Base-by-base conservation (phyloP, 768 basidiomycete species). In the Phlegmacium glaucopus region DNA sequence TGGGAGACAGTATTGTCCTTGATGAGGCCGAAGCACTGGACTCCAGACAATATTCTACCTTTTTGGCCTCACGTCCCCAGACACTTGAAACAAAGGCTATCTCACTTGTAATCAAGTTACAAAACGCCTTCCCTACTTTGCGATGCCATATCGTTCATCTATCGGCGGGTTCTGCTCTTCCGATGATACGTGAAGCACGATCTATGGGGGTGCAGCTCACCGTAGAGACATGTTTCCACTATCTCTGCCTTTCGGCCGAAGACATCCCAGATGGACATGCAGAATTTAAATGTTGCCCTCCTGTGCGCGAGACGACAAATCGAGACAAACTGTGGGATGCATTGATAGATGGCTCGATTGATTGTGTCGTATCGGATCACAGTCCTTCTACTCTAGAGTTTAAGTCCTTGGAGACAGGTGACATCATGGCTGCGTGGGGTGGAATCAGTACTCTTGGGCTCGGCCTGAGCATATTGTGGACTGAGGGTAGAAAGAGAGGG, bases 211-310 rank as follows among this genome's bases (percentile, higher is more conserved):
- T 82, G 28, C 83, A 84, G 8, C 70, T 99, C 43, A 92, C 93
- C 0, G 90, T 93, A 42, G 95, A 99, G 73, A 99, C 95, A 1
- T 97, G 94, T 66, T 97, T 95, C 69, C 95, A 99, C 66, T 99
- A 99, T 69, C 81, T 97, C 16, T 83, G 83, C 56, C 79, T 96
- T 7, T 72, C 78, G 34, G 77, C 92, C 0, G 78, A 82, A 45
- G 68, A 79, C 39, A 85, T 96, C 48, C 91, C 90, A 5, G 62
- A 77, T 47, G 86, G 87, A 9, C 79, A 68, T 17, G 85, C 94
- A 42, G 85, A 94, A 63, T 94, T 91, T 76, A 96, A 98, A 64
- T 99, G 95, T 61, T 96, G 93, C 62, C 95, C 95, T 4, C 96
- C 95, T 4, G 88, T 99, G 51, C 81, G 95, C 38, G 79, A 82